Evolutionary conservation across 1,139 yeast genomes (phyloP).

Genomic region (Kodamaea alishanica): DNA sequence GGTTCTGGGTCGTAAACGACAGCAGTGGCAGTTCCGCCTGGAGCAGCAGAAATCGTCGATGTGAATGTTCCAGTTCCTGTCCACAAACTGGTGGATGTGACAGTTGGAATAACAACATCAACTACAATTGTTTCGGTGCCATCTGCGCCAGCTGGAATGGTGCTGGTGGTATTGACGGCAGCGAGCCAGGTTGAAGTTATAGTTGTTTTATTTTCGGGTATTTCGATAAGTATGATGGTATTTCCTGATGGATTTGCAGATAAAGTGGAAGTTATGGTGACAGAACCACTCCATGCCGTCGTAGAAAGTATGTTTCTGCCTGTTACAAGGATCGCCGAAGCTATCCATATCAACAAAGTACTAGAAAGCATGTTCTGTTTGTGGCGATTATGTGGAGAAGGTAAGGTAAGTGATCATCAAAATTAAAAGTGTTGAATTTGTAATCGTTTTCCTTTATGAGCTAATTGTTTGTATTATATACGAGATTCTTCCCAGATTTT

Average conservation of each 20-base stretch:
- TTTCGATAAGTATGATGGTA: conserved; percentile 10
- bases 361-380: too few relatives aligned
- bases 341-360: too few relatives aligned
- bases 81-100: conserved; percentile 12
- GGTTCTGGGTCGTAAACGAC: too few relatives aligned
- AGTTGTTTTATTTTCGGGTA: neutral
- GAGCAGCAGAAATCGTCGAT: conserved; percentile 8
- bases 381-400: too few relatives aligned
- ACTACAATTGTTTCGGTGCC: conserved; percentile 4
- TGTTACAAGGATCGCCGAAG: too few relatives aligned
- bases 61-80: conserved; percentile 7
- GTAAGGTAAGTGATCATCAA: too few relatives aligned
- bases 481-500: too few relatives aligned
- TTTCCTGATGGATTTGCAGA: conserved; percentile 8
- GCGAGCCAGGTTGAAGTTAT: conserved; percentile 12
- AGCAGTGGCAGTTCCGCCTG: conserved; percentile 6
- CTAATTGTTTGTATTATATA: too few relatives aligned
- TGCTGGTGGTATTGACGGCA: conserved; percentile 7
- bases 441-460: too few relatives aligned
- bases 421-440: too few relatives aligned
- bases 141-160: conserved; percentile 3
- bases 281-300: conserved; percentile 9
- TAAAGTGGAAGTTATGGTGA: conserved; percentile 9
- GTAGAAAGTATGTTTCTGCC: too few relatives aligned
- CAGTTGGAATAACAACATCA: conserved; percentile 12